phyloP scores from a whole-genome alignment of 805 yeast species.

The Naumovozyma baii region DNA sequence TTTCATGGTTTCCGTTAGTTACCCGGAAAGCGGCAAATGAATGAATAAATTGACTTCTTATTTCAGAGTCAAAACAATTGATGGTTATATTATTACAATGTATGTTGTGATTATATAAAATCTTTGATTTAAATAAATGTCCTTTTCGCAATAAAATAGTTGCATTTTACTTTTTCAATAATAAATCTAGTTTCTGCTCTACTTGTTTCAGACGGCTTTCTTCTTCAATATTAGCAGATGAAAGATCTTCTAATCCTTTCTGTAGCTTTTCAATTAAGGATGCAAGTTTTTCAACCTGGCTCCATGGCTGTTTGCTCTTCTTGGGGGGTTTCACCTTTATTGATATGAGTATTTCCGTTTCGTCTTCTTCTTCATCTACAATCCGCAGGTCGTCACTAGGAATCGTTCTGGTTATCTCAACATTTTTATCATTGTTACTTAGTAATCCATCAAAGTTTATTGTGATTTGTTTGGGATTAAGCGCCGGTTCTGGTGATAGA shows the following conservation, averaged over 20 bases:
- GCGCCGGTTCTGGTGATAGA: background rate
- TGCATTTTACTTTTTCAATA: too few relatives aligned
- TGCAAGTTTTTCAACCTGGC: background rate
- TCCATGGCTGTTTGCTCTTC: background rate
- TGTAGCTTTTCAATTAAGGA: background rate
- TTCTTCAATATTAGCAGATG: background rate
- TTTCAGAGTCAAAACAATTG: too few relatives aligned
- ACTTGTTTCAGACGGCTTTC: background rate
- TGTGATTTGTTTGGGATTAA: background rate
- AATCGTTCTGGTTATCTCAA: too few relatives aligned
- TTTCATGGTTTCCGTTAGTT: background rate
- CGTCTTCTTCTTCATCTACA: background rate
- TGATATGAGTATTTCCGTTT: background rate
- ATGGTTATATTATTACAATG: too few relatives aligned
- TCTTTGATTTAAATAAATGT: too few relatives aligned
- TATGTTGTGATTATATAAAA: too few relatives aligned
- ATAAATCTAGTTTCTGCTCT: background rate
- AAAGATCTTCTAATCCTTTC: background rate
- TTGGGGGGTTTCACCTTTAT: background rate
- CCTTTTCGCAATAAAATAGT: too few relatives aligned
- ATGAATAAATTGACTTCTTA: too few relatives aligned
- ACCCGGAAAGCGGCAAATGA: background rate
- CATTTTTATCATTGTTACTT: background rate
- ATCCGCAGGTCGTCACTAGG: too few relatives aligned
- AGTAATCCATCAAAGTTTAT: background rate